A percentile compares a stretch with the other conserved stretches of the same genome.
These are phyloP conservation scores for Clarireedia homoeocarpa DNA, from an alignment of 2,329 filamentous ascomycete genomes.

Conservation along the genomic window DNA sequence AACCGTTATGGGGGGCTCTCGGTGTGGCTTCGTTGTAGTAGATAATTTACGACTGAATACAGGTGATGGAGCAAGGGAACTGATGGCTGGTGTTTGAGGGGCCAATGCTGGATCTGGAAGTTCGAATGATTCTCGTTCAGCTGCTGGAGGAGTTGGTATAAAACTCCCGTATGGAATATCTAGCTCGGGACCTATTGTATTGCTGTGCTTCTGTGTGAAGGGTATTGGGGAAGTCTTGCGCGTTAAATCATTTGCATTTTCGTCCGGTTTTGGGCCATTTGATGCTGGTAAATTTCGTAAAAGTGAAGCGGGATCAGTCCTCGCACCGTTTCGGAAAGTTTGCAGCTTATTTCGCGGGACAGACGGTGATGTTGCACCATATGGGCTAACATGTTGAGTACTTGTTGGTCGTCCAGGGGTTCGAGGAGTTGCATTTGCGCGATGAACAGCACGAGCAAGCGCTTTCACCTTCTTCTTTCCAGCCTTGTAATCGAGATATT, in stretches of 20 bases:
- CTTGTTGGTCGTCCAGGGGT: slow-evolving; percentile 10
- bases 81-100: slow-evolving; percentile 6
- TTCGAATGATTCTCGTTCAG: slow-evolving; percentile 37
- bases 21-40: neutral
- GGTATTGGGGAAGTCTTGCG: neutral
- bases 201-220: neutral
- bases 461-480: slow-evolving; percentile 93
- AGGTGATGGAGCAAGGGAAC: neutral
- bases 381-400: slow-evolving; percentile 16
- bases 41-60: neutral
- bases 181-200: neutral
- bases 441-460: slow-evolving; percentile 62
- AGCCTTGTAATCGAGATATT: slow-evolving; percentile 92
- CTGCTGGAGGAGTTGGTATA: slow-evolving; percentile 42
- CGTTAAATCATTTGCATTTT: neutral
- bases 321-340: neutral
- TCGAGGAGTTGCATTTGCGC: slow-evolving; percentile 46
- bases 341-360: slow-evolving; percentile 3
- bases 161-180: slow-evolving; percentile 52
- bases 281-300: slow-evolving; percentile 8
- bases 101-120: slow-evolving; percentile 50
- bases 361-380: slow-evolving; percentile 20
- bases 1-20: neutral
- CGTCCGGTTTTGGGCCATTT: neutral
- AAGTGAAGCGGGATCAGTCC: neutral